Evolutionary conservation across 371 early-diverging fungal species (phyloP).

Genomic region (Mortierella sp.): DNA sequence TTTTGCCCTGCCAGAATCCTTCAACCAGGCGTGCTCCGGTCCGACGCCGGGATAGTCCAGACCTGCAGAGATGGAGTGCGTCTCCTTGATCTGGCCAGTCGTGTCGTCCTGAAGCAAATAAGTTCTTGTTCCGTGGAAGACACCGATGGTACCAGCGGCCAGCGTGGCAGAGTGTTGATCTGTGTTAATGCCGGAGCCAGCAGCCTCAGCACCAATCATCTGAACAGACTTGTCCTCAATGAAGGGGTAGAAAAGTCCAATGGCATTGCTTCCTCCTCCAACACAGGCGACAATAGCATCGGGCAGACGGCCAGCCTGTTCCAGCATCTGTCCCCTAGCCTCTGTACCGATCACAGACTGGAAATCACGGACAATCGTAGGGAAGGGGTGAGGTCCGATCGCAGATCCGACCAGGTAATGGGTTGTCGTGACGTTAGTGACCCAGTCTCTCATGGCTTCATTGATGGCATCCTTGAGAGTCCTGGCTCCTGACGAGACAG

Average conservation of each 20-base stretch:
- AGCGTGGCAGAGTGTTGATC: constrained; percentile 92
- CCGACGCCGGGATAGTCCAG: constrained; percentile 98
- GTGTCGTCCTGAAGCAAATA: constrained; percentile 92
- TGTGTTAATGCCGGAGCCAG: constrained; percentile 89
- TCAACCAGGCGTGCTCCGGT: constrained; percentile 95
- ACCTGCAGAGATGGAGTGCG: constrained; percentile 95
- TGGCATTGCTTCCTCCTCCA: constrained; percentile 96
- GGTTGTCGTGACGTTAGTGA: constrained; percentile 92
- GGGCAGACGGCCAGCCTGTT: constrained; percentile 86
- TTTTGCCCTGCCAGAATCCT: constrained; percentile 88
- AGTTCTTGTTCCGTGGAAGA: constrained; percentile 96
- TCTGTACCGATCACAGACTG: constrained; percentile 94
- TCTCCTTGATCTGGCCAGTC: constrained; percentile 93
- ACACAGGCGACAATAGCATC: constrained; percentile 96
- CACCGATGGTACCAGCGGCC: constrained; percentile 89
- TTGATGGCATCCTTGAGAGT: constrained; percentile 98
- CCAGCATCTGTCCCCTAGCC: constrained; percentile 85
- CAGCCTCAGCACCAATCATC: constrained; percentile 95
- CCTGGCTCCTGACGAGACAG: constrained; percentile 81
- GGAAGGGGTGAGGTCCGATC: constrained; percentile 96
- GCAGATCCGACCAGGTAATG: constrained; percentile 98
- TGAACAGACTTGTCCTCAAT: constrained; percentile 83
- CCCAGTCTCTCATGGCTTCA: constrained; percentile 99
- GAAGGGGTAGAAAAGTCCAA: constrained; percentile 97
- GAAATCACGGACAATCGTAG: constrained; percentile 95